phyloP scores from a whole-genome alignment of 169 alveolate genomes.

The Fabrea salina region DNA sequence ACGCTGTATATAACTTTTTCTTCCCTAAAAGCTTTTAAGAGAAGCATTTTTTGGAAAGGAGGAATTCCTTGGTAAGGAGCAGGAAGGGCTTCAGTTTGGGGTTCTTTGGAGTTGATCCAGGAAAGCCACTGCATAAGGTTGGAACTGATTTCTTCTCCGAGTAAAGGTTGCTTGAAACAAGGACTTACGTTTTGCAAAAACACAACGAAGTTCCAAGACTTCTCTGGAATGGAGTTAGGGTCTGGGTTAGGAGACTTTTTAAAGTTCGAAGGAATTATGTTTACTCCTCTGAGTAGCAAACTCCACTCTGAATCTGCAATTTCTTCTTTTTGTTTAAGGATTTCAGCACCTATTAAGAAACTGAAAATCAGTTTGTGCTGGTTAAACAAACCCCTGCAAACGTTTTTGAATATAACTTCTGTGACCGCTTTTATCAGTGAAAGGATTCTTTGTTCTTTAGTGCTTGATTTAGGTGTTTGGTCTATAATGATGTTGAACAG shows the following conservation, averaged over 20 bases:
- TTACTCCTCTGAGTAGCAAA: constrained; percentile 59
- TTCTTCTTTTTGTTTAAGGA: constrained; percentile 50
- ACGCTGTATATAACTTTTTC: constrained; percentile 83
- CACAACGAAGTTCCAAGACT: constrained; percentile 77
- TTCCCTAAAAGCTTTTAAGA: constrained; percentile 87
- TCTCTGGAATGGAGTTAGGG: constrained; percentile 55
- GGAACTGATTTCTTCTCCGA: constrained; percentile 65
- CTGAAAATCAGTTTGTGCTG: constrained; percentile 83
- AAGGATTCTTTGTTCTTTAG: constrained; percentile 27
- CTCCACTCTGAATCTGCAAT: constrained; percentile 53
- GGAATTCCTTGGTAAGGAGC: constrained; percentile 59
- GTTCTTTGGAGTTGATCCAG: constrained; percentile 61
- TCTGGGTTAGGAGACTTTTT: constrained; percentile 76
- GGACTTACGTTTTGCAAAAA: constrained; percentile 52
- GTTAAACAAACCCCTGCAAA: constrained; percentile 84
- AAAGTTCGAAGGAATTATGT: background rate
- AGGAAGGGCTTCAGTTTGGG: constrained; percentile 68
- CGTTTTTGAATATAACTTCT: constrained; percentile 65
- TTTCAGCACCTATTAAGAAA: constrained; percentile 81
- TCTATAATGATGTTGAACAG: constrained; percentile 76
- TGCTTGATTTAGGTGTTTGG: constrained; percentile 13
- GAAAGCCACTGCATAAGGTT: constrained; percentile 67
- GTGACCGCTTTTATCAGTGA: constrained; percentile 60
- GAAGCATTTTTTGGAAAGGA: constrained; percentile 78
- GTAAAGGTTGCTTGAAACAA: constrained; percentile 54